phyloP scores from a whole-genome alignment of 2,329 filamentous ascomycete genomes.

The Colletotrichum phormii region DNA sequence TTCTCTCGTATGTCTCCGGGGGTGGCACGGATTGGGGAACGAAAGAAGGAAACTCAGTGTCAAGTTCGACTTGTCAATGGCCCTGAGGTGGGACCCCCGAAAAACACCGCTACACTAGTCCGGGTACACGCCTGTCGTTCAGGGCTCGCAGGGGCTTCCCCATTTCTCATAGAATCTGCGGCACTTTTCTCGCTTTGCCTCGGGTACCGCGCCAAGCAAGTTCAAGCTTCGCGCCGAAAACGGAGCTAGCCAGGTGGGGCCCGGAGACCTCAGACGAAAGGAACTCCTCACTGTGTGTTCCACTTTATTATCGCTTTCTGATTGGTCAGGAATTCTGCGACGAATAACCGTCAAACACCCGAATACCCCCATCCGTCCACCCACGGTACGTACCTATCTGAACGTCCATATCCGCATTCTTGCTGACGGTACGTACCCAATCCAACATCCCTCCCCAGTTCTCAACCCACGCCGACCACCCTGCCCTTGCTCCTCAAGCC shows the following conservation, averaged over 20 bases:
- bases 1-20: slow-evolving; percentile 20
- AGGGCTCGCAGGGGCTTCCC: slow-evolving; percentile 21
- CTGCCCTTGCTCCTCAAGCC: background rate
- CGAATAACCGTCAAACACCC: background rate
- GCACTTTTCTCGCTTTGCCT: slow-evolving; percentile 20
- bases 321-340: background rate
- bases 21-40: slow-evolving; percentile 21
- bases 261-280: background rate
- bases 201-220: slow-evolving; percentile 32
- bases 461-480: slow-evolving; percentile 2
- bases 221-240: slow-evolving; percentile 35
- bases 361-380: background rate
- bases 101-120: slow-evolving; percentile 2
- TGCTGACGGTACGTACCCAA: too few species aligned
- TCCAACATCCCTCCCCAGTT: background rate
- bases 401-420: too few species aligned
- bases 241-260: slow-evolving; percentile 20
- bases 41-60: slow-evolving; percentile 20
- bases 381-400: background rate
- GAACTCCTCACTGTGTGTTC: background rate
- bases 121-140: slow-evolving; percentile 9
- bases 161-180: slow-evolving; percentile 5
- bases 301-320: too few species aligned
- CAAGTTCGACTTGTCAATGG: slow-evolving; percentile 2
- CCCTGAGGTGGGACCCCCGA: slow-evolving; percentile 6